Evolutionary conservation across 2,329 filamentous ascomycete species (phyloP).

Genomic region (Grosmannia huntii): DNA sequence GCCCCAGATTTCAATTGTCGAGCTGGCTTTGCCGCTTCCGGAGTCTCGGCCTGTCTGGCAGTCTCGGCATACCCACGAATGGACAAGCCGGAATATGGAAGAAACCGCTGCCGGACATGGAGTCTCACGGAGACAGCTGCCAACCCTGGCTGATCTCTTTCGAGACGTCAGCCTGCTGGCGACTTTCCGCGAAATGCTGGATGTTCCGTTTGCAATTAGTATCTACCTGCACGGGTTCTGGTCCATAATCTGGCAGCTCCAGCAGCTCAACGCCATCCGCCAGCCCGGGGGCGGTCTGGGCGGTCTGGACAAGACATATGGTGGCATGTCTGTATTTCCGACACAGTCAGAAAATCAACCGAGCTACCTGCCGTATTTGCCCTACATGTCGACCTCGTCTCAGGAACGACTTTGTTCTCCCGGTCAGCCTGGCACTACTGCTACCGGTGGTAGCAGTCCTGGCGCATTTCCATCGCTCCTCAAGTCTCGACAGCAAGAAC

Average conservation of each 20-base stretch:
- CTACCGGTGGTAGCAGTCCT: slow-evolving; percentile 4
- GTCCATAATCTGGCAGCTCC: slow-evolving; percentile 53
- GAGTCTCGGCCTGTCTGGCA: slow-evolving; percentile 50
- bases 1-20: slow-evolving; percentile 54
- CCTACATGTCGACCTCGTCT: not conserved
- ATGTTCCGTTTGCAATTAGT: slow-evolving; percentile 41
- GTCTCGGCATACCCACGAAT: slow-evolving; percentile 47
- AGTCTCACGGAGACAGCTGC: slow-evolving; percentile 20
- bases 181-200: slow-evolving; percentile 35
- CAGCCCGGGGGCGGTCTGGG: slow-evolving; percentile 27
- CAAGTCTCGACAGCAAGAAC: slow-evolving; percentile 45
- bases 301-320: not conserved
- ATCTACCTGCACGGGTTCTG: slow-evolving; percentile 55
- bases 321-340: not conserved
- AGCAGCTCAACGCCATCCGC: slow-evolving; percentile 40
- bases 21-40: slow-evolving; percentile 53
- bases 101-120: not conserved
- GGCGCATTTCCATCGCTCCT: slow-evolving; percentile 25
- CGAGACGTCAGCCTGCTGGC: slow-evolving; percentile 41
- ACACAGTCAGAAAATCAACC: not conserved
- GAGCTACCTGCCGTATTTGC: not conserved
- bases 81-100: slow-evolving; percentile 47
- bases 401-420: not conserved
- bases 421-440: not conserved
- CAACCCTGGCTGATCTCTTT: slow-evolving; percentile 42